Base-by-base conservation (phyloP, 352 stramenopile species). In the Elongisporangium senticosum region DNA sequence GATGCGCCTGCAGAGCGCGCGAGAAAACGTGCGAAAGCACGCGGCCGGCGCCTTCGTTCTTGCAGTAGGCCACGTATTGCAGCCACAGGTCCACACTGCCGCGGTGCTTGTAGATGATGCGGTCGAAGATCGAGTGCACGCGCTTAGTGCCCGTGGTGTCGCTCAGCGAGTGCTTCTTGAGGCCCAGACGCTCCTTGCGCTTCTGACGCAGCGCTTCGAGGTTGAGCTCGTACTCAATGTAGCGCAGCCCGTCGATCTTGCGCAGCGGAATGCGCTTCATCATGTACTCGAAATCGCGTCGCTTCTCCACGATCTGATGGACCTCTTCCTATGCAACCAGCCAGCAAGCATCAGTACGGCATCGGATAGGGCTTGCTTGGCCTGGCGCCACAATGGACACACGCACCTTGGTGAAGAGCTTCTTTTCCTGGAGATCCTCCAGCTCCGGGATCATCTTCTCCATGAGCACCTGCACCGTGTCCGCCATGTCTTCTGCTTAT, bases 381-480 rank as follows among this genome's bases (percentile, higher is more conserved):
- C 24, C 7, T 28, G 24, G 24, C n/a, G 24, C 24, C 7, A 7
- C 28, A 39, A 39, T 39, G 28, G 6, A 43, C 33, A 1, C 33
- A 43, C 33, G 33, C 33, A 43, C 33, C 33, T 43, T 43, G 33
- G 73, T 79, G 64, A 97, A 97, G 64, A 98, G 65, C 53, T 91
- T 88, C 57, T 84, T 79, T 37, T 85, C 68, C 71, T 95, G 84
- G 53, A 97, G 77, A 55, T 98, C 92, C 71, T 98, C 91, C 55
- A 98, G 90, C 72, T 97, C 92, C 54, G 89, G 86, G 63, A 98
- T 87, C 89, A 97, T 98, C 63, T 93, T 88, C 74, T 98, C 92
- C 83, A 98, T 94, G 61, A 90, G 69, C 58, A 96, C 83, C 71
- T 98, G 90, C 65, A 98, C 91, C 55, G 77, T 91, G 74, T 98